These are phyloP conservation scores for Hypomyces rosellus DNA, from an alignment of 2,329 filamentous ascomycete genomes.

Conservation along the genomic window DNA sequence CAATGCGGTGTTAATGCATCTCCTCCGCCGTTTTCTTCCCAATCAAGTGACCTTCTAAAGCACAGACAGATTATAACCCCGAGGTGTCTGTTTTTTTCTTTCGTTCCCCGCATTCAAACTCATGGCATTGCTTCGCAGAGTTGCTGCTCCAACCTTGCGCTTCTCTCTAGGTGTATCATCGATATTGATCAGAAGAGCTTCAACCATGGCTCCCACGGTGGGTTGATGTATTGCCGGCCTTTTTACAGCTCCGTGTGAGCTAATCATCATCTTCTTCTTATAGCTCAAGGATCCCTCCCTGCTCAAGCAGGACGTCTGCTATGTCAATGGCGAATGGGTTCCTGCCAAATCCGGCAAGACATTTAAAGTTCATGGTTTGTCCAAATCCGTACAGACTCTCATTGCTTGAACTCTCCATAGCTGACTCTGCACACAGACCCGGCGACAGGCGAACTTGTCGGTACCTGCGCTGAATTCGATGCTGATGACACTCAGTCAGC, in stretches of 20 bases:
- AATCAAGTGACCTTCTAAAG: not conserved
- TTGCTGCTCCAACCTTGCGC: constrained; percentile 23
- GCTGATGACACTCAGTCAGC: constrained; percentile 70
- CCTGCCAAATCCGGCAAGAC: constrained; percentile 80
- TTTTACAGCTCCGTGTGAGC: not conserved
- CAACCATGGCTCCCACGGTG: constrained; percentile 43
- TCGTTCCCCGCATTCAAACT: constrained; percentile 4
- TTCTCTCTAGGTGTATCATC: constrained; percentile 24
- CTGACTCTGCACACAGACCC: constrained; percentile 53
- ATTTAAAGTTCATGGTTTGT: constrained; percentile 71
- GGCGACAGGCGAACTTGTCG: constrained; percentile 72
- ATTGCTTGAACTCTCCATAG: not conserved
- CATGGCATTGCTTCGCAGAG: constrained; percentile 28
- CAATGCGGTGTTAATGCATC: not conserved
- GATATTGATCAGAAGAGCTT: constrained; percentile 33
- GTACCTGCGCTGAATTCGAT: constrained; percentile 78
- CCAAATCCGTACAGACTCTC: not conserved
- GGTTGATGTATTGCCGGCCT: not conserved
- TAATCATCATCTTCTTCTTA: not conserved
- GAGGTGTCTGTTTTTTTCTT: not conserved
- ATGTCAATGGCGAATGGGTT: constrained; percentile 92
- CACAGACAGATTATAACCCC: not conserved
- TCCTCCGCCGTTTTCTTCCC: not conserved
- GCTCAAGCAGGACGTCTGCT: constrained; percentile 74
- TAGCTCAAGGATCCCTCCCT: constrained; percentile 74